Percentiles rank a stretch among this genome's conserved stretches.
These are phyloP conservation scores for Blastobotrys illinoisensis DNA, from an alignment of 1,139 yeast genomes.

Conservation along the genomic window DNA sequence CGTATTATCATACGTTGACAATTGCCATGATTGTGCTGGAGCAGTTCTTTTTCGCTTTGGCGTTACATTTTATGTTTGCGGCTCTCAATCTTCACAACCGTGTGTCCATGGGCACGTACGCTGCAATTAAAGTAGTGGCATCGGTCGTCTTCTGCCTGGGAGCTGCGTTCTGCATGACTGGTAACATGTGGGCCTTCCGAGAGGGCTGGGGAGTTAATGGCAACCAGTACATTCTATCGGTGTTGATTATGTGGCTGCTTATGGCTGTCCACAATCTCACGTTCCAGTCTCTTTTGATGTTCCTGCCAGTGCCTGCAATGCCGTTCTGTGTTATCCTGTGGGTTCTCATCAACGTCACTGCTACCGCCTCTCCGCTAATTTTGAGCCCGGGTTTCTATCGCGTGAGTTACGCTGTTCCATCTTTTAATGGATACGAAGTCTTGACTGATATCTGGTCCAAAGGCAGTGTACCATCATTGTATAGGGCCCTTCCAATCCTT, in stretches of 20 bases:
- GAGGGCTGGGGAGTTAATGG: conserved; percentile 18
- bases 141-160: conserved; percentile 5
- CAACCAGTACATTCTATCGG: conserved; percentile 18
- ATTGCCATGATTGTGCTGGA: conserved; percentile 16
- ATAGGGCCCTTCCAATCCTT: conserved; percentile 1
- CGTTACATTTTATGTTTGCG: conserved; percentile 4
- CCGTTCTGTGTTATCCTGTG: conserved; percentile 15
- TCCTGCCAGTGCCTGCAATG: conserved; percentile 11
- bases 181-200: conserved; percentile 18
- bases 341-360: conserved; percentile 14
- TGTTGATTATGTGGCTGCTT: conserved; percentile 14
- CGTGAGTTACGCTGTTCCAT: conserved; percentile 14
- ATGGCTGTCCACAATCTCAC: conserved; percentile 8
- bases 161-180: conserved; percentile 11
- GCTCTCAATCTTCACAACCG: conserved; percentile 2
- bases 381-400: conserved; percentile 15
- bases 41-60: conserved; percentile 16
- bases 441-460: conserved; percentile 1
- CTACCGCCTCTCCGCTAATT: conserved; percentile 13
- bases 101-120: background rate
- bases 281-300: conserved; percentile 8
- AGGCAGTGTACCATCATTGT: background rate
- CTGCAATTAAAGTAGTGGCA: background rate
- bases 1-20: conserved; percentile 13
- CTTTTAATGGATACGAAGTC: conserved; percentile 28